Percentiles rank a stretch among this genome's conserved stretches.
Evolutionary conservation across 2,329 filamentous ascomycete species (phyloP).

Genomic region (Fusarium duplospermum): DNA sequence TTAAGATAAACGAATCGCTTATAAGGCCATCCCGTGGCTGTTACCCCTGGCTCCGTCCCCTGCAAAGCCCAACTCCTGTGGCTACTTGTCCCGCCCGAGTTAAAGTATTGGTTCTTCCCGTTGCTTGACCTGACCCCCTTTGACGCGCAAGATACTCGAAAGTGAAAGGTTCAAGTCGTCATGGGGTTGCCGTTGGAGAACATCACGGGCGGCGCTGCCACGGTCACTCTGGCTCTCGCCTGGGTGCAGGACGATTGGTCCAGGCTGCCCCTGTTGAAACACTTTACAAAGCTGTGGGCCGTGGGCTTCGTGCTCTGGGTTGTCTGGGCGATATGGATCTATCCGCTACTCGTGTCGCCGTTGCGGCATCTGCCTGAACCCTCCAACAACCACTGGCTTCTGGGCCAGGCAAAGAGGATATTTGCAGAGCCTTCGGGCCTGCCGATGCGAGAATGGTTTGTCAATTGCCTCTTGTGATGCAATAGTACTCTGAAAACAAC

Average conservation of each 20-base stretch:
- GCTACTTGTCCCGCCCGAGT: constrained; percentile 6
- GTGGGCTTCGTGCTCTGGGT: constrained; percentile 50
- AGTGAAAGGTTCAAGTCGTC: not conserved
- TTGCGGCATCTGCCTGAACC: constrained; percentile 61
- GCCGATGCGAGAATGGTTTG: constrained; percentile 62
- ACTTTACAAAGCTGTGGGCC: constrained; percentile 52
- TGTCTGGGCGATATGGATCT: constrained; percentile 59
- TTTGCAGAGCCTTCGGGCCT: constrained; percentile 53
- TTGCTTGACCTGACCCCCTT: not conserved
- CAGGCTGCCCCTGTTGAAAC: constrained; percentile 44
- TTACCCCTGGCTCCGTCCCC: constrained; percentile 19
- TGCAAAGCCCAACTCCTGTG: constrained; percentile 27
- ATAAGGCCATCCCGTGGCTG: constrained; percentile 31
- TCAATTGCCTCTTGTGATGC: not conserved
- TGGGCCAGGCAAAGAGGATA: constrained; percentile 61
- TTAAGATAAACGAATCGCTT: constrained; percentile 40
- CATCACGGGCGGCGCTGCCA: constrained; percentile 42
- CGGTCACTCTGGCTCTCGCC: constrained; percentile 35
- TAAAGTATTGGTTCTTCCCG: not conserved
- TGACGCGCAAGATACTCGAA: not conserved
- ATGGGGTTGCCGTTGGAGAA: constrained; percentile 42
- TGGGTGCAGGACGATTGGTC: constrained; percentile 44
- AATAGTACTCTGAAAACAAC: not conserved
- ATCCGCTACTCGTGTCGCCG: constrained; percentile 62
- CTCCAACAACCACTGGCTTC: constrained; percentile 55